These are phyloP conservation scores for Lolium rigidum DNA, from an alignment of 176 grass and related monocot genomes.

Conservation along the genomic window DNA sequence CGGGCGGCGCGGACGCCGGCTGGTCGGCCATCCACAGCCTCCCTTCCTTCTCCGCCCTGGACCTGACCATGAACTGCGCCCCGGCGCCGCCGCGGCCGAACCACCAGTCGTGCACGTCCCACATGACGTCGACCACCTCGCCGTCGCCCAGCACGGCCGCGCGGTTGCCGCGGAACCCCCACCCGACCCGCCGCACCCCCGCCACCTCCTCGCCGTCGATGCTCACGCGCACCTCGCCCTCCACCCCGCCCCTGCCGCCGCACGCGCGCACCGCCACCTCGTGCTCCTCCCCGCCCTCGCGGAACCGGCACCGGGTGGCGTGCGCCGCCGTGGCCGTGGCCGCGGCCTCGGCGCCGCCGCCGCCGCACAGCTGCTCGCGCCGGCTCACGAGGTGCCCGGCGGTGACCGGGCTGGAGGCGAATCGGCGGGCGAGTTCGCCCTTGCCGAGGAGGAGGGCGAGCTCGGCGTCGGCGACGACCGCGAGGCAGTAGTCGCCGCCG, in stretches of 20 bases:
- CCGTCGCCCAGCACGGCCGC: conserved; percentile 64
- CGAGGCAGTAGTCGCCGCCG: conserved; percentile 64
- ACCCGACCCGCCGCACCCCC: conserved; percentile 56
- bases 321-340: conserved; percentile 29
- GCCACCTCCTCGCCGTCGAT: conserved; percentile 81
- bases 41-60: conserved; percentile 60
- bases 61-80: conserved; percentile 78
- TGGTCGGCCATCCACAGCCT: conserved; percentile 80
- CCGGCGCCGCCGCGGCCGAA: conserved; percentile 43
- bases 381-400: conserved; percentile 47
- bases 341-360: background rate
- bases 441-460: conserved; percentile 68
- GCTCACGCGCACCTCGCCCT: conserved; percentile 56
- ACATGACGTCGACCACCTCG: conserved; percentile 79
- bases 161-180: conserved; percentile 80
- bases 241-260: conserved; percentile 44
- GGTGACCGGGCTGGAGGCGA: conserved; percentile 21
- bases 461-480: conserved; percentile 60
- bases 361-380: conserved; percentile 58
- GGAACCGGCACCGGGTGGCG: conserved; percentile 65
- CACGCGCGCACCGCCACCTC: conserved; percentile 62
- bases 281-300: conserved; percentile 67
- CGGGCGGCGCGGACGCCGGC: background rate
- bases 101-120: conserved; percentile 96
- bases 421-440: conserved; percentile 54